Conservation (phyloP, 2,329 filamentous ascomycete genomes). For the Diplodia intermedia region DNA sequence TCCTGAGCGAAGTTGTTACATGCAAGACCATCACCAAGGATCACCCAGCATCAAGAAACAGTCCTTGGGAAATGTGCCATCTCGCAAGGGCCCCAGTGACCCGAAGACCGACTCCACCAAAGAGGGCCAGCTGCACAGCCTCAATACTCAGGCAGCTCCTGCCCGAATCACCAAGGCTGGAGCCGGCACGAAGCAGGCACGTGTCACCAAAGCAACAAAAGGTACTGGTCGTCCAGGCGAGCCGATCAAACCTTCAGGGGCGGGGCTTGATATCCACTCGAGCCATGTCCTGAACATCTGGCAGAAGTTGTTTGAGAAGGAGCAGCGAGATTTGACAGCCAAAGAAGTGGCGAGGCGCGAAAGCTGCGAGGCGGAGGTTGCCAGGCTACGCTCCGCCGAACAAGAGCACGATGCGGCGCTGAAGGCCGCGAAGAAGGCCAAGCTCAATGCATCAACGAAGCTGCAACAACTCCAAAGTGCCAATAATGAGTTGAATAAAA, state of each 20-base stretch:
- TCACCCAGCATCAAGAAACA: background rate
- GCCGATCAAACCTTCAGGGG: no score
- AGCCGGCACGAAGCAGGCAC: background rate
- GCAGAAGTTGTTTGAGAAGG: background rate
- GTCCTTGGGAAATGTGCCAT: background rate
- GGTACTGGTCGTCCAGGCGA: background rate
- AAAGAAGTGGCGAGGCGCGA: background rate
- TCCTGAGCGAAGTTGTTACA: background rate
- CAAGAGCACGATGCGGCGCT: background rate
- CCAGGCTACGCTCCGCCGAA: background rate
- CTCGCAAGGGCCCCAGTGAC: background rate
- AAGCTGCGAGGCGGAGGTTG: background rate
- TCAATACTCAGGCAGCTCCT: background rate
- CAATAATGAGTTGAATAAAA: background rate
- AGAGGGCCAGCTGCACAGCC: background rate
- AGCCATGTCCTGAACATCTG: constrained; percentile 2
- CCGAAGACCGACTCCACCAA: background rate
- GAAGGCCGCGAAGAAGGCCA: background rate
- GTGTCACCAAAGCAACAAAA: background rate
- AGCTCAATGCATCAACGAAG: background rate
- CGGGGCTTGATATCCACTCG: background rate
- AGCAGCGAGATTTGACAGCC: background rate
- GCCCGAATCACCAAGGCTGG: background rate
- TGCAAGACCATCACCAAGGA: background rate
- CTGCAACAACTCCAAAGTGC: background rate